A percentile compares a stretch with the other conserved stretches of the same genome.
These are phyloP conservation scores for Neonectria magnoliae DNA, from an alignment of 2,329 filamentous ascomycete species.

Conservation along the genomic window DNA sequence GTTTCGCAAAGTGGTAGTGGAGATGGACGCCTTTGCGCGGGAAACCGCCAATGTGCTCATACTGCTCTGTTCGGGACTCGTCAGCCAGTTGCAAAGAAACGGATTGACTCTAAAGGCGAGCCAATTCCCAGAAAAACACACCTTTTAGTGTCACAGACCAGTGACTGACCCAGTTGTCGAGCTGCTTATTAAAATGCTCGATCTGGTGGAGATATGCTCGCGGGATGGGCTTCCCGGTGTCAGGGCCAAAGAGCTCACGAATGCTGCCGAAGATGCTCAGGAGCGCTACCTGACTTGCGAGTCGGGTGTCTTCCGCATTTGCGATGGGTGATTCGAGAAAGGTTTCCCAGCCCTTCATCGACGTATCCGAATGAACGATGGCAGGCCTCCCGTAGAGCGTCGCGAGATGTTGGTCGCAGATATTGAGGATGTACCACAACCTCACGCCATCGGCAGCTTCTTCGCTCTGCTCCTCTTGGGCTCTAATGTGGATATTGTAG, in stretches of 20 bases:
- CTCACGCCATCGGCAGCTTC: constrained; percentile 62
- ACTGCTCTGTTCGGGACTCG: constrained; percentile 33
- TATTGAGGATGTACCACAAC: constrained; percentile 68
- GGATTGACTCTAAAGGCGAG: background rate
- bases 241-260: constrained; percentile 64
- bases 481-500: constrained; percentile 50
- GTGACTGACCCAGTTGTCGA: constrained; percentile 51
- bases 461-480: constrained; percentile 48
- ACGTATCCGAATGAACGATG: constrained; percentile 65
- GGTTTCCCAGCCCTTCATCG: constrained; percentile 64
- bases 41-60: constrained; percentile 50
- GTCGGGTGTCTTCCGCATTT: constrained; percentile 62
- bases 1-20: constrained; percentile 52
- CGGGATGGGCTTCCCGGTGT: constrained; percentile 61
- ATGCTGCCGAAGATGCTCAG: constrained; percentile 67
- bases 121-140: constrained; percentile 23
- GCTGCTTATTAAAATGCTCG: constrained; percentile 44
- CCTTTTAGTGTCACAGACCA: constrained; percentile 48
- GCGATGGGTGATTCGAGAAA: constrained; percentile 60
- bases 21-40: constrained; percentile 49
- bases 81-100: no score
- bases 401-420: constrained; percentile 69
- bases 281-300: constrained; percentile 67
- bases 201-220: constrained; percentile 61
- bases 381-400: constrained; percentile 68